Evolutionary conservation across 176 grass and related monocot genomes (phyloP), one percentile per base, ranked within the genome.

Genomic region (Zoysia japonica): DNA sequence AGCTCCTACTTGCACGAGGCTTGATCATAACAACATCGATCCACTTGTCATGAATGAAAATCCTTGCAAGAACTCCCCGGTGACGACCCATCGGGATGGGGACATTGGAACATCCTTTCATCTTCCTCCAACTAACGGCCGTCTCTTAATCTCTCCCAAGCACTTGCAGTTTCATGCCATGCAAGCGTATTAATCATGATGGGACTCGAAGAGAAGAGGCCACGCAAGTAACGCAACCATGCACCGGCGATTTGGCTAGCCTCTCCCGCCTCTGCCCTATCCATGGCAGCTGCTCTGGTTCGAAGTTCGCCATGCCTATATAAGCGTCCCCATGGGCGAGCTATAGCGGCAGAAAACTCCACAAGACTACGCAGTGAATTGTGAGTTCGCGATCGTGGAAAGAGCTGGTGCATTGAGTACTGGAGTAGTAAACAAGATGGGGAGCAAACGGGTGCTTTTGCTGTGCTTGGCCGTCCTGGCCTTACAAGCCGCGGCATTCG

Each of bases 121-220:
- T 74, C 70, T 44, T 70, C 50, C 67, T 83, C 85, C 74, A 61
- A 50, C 79, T 35, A 67, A 87, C 68, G 68, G 44, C 43, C 47
- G 61, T 78, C 61, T 16, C 46, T n/a, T 61, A 10, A 11, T 50
- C 55, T 5, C 36, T 36, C 56, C 46, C 54, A 3, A 12, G 59
- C 6, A 57, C 50, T 35, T 15, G 35, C 5, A 19, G 9, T 49
- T 77, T 41, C 81, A 19, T 14, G 61, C 41, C 61, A 47, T 76
- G 56, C 68, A 47, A 46, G 49, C 37, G 53, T n/a, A 65, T 61
- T 71, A 4, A 62, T 81, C 19, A 69, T 20, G 57, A n/a, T 14
- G 7, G 8, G 11, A 77, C 16, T 0, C n/a, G 0, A 70, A 61
- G 38, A 59, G 28, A 51, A 12, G 11, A 9, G 20, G 28, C 41